These are phyloP conservation scores for Phytophthora sp. DNA, from an alignment of 352 stramenopile species.

Conservation along the genomic window DNA sequence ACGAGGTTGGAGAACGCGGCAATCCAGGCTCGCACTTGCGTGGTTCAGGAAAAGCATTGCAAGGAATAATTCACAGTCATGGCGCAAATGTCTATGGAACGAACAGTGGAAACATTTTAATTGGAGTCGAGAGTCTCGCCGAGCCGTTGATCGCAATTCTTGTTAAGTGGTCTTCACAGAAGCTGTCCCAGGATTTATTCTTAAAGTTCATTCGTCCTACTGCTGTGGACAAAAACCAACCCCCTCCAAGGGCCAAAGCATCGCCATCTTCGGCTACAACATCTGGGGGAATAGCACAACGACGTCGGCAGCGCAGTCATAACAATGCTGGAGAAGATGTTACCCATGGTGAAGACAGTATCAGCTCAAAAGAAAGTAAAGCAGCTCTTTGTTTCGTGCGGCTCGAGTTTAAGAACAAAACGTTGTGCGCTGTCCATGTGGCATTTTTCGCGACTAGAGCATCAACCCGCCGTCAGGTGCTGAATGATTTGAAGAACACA, in stretches of 20 bases:
- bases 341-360: constrained; percentile 23
- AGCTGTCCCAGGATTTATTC: constrained; percentile 80
- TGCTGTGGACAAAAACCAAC: constrained; percentile 31
- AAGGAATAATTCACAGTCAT: constrained; percentile 45
- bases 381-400: constrained; percentile 84
- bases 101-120: constrained; percentile 31
- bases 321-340: constrained; percentile 34
- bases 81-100: constrained; percentile 44
- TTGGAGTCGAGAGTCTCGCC: constrained; percentile 63
- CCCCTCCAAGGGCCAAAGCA: constrained; percentile 26
- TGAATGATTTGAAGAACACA: constrained; percentile 73
- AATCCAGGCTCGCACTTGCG: constrained; percentile 36
- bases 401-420: constrained; percentile 82
- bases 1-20: constrained; percentile 37
- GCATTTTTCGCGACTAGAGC: constrained; percentile 86
- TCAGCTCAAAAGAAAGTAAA: constrained; percentile 44
- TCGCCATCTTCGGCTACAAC: constrained; percentile 27
- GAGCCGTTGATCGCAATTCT: constrained; percentile 65
- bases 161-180: constrained; percentile 80
- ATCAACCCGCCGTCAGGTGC: constrained; percentile 64
- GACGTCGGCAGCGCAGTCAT: constrained; percentile 46
- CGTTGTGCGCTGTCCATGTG: constrained; percentile 77
- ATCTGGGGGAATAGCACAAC: constrained; percentile 39
- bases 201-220: constrained; percentile 71
- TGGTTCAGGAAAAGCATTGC: constrained; percentile 25